Percentiles rank a stretch among this genome's conserved stretches.
phyloP scores from a whole-genome alignment of 164 flowering plant species.

The Piper betle region DNA sequence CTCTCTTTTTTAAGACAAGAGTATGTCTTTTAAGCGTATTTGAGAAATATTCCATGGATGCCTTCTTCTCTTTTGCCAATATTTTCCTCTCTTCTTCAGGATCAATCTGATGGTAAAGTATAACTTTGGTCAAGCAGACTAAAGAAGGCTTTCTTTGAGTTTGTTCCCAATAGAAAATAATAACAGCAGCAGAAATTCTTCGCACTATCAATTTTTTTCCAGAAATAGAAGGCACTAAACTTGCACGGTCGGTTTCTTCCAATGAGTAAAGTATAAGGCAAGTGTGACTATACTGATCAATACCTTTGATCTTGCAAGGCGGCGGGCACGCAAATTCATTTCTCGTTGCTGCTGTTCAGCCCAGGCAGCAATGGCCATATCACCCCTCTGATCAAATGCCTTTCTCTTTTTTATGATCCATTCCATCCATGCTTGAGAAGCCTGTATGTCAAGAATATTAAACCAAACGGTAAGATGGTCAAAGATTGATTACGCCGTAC shows the following conservation, averaged over 20 bases:
- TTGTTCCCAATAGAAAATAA: neutral
- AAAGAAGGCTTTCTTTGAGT: neutral
- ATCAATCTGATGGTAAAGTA: constrained; percentile 34
- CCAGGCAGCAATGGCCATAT: constrained; percentile 96
- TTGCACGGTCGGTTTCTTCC: neutral
- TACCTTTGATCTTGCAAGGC: constrained; percentile 90
- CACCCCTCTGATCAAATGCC: constrained; percentile 98
- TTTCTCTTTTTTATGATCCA: constrained; percentile 84
- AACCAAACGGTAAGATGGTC: neutral
- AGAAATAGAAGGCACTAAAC: too few species aligned
- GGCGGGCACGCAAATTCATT: constrained; percentile 73
- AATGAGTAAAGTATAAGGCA: too few species aligned
- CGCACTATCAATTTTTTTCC: too few species aligned
- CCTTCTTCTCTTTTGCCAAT: constrained; percentile 70
- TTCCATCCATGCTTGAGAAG: constrained; percentile 99
- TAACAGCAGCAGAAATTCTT: neutral
- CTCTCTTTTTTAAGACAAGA: constrained; percentile 79
- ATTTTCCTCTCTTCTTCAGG: constrained; percentile 87
- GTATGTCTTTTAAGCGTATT: constrained; percentile 73
- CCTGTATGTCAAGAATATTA: constrained; percentile 27
- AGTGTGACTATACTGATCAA: neutral
- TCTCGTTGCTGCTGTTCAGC: constrained; percentile 96
- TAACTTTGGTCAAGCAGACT: neutral
- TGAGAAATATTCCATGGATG: constrained; percentile 51
- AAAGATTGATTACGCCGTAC: neutral